A percentile compares a stretch with the other conserved stretches of the same genome.
phyloP scores from a whole-genome alignment of 2,329 filamentous ascomycete species.

The Exophiala calicioides region DNA sequence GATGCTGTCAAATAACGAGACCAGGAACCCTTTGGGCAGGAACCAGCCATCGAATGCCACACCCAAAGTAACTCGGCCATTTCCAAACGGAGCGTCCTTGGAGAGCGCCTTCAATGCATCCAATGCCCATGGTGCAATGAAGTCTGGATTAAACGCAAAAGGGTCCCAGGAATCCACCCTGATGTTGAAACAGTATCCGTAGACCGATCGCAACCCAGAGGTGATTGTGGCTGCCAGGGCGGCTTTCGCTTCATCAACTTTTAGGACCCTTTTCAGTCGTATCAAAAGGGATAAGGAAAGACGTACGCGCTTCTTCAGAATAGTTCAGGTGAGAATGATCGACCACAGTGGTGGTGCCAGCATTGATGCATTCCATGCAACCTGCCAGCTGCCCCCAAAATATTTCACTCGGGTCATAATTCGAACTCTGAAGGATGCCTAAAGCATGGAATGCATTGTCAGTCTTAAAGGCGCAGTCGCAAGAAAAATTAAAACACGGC shows the following conservation, averaged over 20 bases:
- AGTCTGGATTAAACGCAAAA: constrained; percentile 5
- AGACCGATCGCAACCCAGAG: constrained; percentile 35
- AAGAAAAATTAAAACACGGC: constrained; percentile 40
- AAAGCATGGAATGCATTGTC: too few species aligned
- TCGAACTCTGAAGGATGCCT: constrained; percentile 42
- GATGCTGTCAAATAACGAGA: constrained; percentile 27
- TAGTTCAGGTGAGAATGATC: constrained; percentile 37
- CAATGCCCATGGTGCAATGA: constrained; percentile 28
- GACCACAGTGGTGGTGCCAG: constrained; percentile 32
- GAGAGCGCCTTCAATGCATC: constrained; percentile 28
- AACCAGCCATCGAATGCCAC: constrained; percentile 33
- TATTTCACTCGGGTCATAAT: constrained; percentile 43
- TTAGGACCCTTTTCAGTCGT: background rate
- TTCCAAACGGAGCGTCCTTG: constrained; percentile 28
- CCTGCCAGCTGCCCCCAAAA: constrained; percentile 41
- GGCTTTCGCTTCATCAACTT: constrained; percentile 14
- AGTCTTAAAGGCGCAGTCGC: constrained; percentile 35
- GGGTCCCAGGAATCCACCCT: constrained; percentile 30
- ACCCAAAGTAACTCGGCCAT: constrained; percentile 35
- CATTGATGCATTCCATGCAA: constrained; percentile 14
- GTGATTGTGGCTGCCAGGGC: constrained; percentile 32
- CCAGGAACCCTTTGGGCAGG: constrained; percentile 32
- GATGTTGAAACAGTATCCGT: constrained; percentile 31
- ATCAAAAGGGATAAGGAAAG: background rate
- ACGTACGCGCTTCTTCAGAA: constrained; percentile 27